These are phyloP conservation scores for Pleurotus ostreatus DNA, from an alignment of 768 basidiomycete species.

Conservation along the genomic window DNA sequence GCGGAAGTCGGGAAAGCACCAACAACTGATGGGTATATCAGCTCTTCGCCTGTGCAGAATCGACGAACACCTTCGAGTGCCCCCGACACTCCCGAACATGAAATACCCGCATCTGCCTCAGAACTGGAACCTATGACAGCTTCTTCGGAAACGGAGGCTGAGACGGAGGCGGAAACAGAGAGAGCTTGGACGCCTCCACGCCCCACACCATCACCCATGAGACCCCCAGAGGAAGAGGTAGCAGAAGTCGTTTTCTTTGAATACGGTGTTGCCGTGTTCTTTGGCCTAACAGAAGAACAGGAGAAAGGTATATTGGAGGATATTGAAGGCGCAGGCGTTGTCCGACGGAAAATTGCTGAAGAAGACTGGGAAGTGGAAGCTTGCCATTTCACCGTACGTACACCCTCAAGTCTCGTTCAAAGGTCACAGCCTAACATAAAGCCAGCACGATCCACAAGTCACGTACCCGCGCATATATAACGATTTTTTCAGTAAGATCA, in stretches of 20 bases:
- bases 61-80: conserved; percentile 13
- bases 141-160: conserved; percentile 11
- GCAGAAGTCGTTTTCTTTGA: conserved; percentile 79
- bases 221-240: conserved; percentile 41
- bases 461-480: conserved; percentile 91
- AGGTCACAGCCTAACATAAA: conserved; percentile 7
- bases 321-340: conserved; percentile 63
- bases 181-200: conserved; percentile 6
- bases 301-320: conserved; percentile 86
- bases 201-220: conserved; percentile 8
- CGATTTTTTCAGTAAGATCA: conserved; percentile 84
- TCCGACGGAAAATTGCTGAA: conserved; percentile 58
- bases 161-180: conserved; percentile 16
- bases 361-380: conserved; percentile 90
- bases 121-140: conserved; percentile 10
- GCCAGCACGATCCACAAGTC: conserved; percentile 78
- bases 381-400: conserved; percentile 79
- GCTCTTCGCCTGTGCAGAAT: conserved; percentile 37
- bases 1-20: conserved; percentile 28
- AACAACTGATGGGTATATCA: conserved; percentile 61
- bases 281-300: conserved; percentile 76
- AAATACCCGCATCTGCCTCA: conserved; percentile 10
- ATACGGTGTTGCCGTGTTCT: conserved; percentile 91
- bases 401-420: conserved; percentile 4
- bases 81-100: conserved; percentile 11